Conservation (phyloP, 2,329 filamentous ascomycete species). For the Trichophyton verrucosum region DNA sequence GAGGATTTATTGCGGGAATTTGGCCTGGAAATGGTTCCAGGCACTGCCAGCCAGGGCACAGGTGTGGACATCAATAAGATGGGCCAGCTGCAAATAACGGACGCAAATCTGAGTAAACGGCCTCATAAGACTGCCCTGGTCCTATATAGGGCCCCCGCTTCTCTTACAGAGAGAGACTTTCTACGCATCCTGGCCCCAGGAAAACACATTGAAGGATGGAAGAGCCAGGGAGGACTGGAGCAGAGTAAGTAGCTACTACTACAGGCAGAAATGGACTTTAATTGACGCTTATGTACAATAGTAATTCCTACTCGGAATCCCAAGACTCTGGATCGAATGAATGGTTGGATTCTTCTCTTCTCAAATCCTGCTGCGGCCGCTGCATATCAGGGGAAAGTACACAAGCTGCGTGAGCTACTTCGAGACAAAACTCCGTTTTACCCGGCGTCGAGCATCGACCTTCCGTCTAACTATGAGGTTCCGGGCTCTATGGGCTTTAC, state of each 20-base stretch:
- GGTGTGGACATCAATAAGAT: conserved; percentile 11
- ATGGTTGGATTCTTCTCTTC: conserved; percentile 16
- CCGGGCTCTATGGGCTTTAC: conserved; percentile 4
- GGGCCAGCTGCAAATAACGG: conserved; percentile 12
- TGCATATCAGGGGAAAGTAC: conserved; percentile 14
- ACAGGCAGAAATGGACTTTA: not conserved
- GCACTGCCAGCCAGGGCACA: conserved; percentile 5
- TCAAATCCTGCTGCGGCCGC: conserved; percentile 13
- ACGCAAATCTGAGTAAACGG: conserved; percentile 7
- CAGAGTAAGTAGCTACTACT: conserved; percentile 8
- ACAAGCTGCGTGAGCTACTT: conserved; percentile 10
- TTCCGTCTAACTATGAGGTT: conserved; percentile 10
- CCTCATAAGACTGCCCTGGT: conserved; percentile 15
- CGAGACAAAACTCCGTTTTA: conserved; percentile 9
- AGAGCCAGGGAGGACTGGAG: conserved; percentile 11
- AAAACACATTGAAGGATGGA: conserved; percentile 12
- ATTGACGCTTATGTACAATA: conserved; percentile 4
- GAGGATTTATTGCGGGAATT: conserved; percentile 11
- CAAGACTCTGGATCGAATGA: conserved; percentile 11
- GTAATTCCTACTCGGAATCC: conserved; percentile 15
- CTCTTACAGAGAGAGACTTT: conserved; percentile 15
- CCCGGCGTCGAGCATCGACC: conserved; percentile 8
- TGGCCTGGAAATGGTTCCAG: conserved; percentile 14
- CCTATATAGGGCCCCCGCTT: conserved; percentile 11
- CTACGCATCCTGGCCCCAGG: conserved; percentile 9